These are phyloP conservation scores for Ganoderma meredithae DNA, from an alignment of 1,284 basidiomycete species.

Conservation along the genomic window DNA sequence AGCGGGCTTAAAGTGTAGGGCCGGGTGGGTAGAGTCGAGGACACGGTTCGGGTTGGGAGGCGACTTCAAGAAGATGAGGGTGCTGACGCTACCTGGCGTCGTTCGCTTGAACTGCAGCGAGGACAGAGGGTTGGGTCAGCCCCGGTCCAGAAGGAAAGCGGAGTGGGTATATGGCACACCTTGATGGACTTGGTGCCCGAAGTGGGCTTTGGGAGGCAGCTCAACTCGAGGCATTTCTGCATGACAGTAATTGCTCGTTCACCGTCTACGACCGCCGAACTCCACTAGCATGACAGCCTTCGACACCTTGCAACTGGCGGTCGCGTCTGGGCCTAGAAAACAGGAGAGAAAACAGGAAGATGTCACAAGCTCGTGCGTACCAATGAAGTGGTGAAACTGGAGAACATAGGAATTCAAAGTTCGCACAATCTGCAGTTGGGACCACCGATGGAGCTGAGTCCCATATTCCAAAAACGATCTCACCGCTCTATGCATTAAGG, in stretches of 20 bases:
- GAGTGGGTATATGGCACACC: slow-evolving; percentile 20
- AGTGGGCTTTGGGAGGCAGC: slow-evolving; percentile 28
- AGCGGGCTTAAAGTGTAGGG: slow-evolving; percentile 15
- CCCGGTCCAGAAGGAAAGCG: too few species aligned
- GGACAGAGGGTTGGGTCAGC: too few species aligned
- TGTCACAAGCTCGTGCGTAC: too few species aligned
- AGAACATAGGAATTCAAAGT: too few species aligned
- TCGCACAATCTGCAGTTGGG: too few species aligned
- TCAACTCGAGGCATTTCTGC: slow-evolving; percentile 34
- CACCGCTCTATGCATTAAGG: too few species aligned
- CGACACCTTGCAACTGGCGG: not conserved
- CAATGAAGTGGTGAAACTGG: too few species aligned
- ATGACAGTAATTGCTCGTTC: not conserved
- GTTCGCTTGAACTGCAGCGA: slow-evolving; percentile 39
- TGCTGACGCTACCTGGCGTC: slow-evolving; percentile 35
- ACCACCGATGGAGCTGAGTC: too few species aligned
- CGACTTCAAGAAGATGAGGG: slow-evolving; percentile 14
- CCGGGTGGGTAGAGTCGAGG: slow-evolving; percentile 33
- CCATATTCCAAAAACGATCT: too few species aligned
- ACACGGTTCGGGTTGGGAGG: slow-evolving; percentile 11
- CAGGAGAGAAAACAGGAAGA: too few species aligned
- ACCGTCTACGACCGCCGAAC: not conserved
- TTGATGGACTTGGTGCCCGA: slow-evolving; percentile 32
- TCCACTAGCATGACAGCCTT: not conserved
- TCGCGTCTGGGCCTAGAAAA: too few species aligned